Base-by-base conservation (phyloP, 805 yeast genomes). In the Spathaspora hagerdaliae region DNA sequence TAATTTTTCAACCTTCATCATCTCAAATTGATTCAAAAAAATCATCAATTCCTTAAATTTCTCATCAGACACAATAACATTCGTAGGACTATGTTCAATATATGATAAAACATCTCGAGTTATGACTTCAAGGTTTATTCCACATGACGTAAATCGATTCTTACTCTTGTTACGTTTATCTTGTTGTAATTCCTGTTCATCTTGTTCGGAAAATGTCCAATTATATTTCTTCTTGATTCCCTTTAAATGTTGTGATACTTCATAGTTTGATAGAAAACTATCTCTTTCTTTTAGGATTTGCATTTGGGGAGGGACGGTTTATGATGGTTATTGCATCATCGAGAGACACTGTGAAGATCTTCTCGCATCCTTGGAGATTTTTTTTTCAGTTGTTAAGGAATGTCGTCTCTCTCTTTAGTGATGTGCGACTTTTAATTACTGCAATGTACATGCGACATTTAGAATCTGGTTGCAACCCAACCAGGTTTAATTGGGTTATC, bases 1-100 rank as follows among this genome's bases (percentile, higher is more conserved):
- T 36, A 92, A 69, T 52, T 83, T 81, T 58, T 92, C 99, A 26
- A 87, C 82, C 62, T 88, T 87, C 66, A 85, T 90, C 44, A 92
- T 69, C 27, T 74, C 76, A 49, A 75, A 82, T 31, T 67, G 54
- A 47, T 77, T 73, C 41, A 83, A 59, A 27, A 66, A 73, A 0
- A 51, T 39, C 70, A 84, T 67, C 45, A 82, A 69, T 27, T 60
- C 55, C n/a, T 41, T 50, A 36, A 71, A 63, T 3, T 51, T 47
- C 2, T 55, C 63, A n/a, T 41, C 44, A 10, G 58, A 45, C 6
- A 53, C 52, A 24, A 67, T 57, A 5, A 33, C 38, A 10, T 60
- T 53, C 31, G 61, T 54, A 1, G 69, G 56, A 27, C 55, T 62
- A 41, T 58, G 53, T 32, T 52, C 53, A 24, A 80, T 57, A 52